Conservation (phyloP, 2,329 filamentous ascomycete species). For the Monosporascus sp. region DNA sequence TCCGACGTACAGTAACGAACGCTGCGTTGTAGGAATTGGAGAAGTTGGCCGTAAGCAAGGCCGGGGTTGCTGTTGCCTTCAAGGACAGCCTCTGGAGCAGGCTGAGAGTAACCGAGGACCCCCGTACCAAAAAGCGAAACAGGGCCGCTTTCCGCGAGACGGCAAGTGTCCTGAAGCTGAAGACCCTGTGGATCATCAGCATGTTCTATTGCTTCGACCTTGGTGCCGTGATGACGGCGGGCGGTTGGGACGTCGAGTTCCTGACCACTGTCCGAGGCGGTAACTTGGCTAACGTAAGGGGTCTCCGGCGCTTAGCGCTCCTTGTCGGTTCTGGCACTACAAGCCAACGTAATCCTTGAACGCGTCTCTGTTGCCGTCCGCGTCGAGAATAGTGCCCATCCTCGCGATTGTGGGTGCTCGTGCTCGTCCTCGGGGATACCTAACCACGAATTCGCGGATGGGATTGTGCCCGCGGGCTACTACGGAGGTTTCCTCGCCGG, state of each 20-base stretch:
- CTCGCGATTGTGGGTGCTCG: too few relatives aligned
- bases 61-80: conserved; percentile 43
- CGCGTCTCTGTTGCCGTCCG: too few relatives aligned
- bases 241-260: conserved; percentile 62
- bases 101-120: conserved; percentile 1
- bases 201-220: conserved; percentile 62
- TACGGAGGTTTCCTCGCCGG: conserved; percentile 54
- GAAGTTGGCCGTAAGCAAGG: conserved; percentile 35
- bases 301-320: neutral
- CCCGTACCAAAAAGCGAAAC: conserved; percentile 19
- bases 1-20: too few relatives aligned
- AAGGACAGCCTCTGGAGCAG: conserved; percentile 37
- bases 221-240: conserved; percentile 48
- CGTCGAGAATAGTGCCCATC: too few relatives aligned
- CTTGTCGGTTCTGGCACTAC: too few relatives aligned
- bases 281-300: conserved; percentile 35
- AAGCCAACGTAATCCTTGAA: too few relatives aligned
- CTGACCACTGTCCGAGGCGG: conserved; percentile 55
- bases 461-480: conserved; percentile 57
- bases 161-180: conserved; percentile 37
- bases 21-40: neutral
- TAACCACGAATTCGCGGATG: conserved; percentile 30
- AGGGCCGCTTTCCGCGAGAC: conserved; percentile 37
- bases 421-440: too few relatives aligned
- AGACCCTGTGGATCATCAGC: conserved; percentile 52